phyloP scores from a whole-genome alignment of 1,284 basidiomycete genomes.

The Microbotryum lychnidis-dioicae region DNA sequence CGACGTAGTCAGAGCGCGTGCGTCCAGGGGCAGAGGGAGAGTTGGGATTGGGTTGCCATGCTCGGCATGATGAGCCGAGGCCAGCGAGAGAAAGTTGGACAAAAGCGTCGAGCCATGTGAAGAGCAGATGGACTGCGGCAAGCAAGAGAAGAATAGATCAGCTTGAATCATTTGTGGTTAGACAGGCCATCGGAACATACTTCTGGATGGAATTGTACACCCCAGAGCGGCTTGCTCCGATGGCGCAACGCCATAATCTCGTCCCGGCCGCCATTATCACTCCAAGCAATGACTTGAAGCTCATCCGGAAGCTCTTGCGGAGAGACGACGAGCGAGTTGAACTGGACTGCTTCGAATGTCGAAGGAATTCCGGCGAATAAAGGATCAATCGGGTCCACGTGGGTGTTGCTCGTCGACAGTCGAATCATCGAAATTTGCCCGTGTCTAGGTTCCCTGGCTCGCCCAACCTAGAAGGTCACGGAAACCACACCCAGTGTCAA shows the following conservation, averaged over 20 bases:
- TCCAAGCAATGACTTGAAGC: conserved; percentile 46
- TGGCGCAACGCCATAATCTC: conserved; percentile 48
- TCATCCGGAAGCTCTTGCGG: conserved; percentile 41
- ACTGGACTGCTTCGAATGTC: conserved; percentile 67
- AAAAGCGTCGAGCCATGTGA: conserved; percentile 40
- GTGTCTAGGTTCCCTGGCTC: conserved; percentile 48
- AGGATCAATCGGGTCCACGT: conserved; percentile 36
- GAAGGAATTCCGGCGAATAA: conserved; percentile 50
- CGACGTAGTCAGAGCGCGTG: conserved; percentile 11
- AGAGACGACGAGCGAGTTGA: conserved; percentile 52
- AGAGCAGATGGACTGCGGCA: conserved; percentile 43
- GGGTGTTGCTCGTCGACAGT: conserved; percentile 43
- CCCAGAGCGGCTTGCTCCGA: conserved; percentile 66
- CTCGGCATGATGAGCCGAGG: background rate
- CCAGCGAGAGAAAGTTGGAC: conserved; percentile 37
- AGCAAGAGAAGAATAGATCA: background rate
- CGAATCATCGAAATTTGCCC: conserved; percentile 65
- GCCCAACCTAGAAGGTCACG: conserved; percentile 37
- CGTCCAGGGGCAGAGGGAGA: conserved; percentile 4
- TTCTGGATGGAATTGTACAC: conserved; percentile 94
- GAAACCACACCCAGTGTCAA: too few relatives aligned
- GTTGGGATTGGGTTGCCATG: background rate
- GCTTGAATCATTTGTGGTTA: conserved; percentile 42
- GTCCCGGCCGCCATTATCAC: conserved; percentile 29
- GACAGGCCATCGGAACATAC: conserved; percentile 57